Evolutionary conservation across 106 monocot species (phyloP).

Genomic region (Apostasia shenzhenica): DNA sequence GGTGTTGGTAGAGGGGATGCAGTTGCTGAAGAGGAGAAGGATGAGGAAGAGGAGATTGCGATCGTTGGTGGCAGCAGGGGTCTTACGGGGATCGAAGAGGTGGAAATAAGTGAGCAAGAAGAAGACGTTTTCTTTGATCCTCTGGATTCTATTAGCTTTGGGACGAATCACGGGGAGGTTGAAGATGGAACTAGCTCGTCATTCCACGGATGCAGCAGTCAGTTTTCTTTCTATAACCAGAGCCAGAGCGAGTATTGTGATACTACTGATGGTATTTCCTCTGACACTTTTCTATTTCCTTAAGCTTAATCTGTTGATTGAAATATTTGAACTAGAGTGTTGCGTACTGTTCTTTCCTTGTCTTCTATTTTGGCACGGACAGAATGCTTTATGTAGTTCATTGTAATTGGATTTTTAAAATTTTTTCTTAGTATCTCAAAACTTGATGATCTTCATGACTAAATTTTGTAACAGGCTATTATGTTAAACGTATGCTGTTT

Average conservation of each 20-base stretch:
- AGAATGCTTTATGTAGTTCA: neutral
- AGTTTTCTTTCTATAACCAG: neutral
- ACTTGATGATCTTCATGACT: no score
- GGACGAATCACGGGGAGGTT: neutral
- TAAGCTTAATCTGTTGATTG: neutral
- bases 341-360: neutral
- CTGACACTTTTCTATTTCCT: neutral
- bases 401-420: no score
- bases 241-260: slow-evolving; percentile 7
- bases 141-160: neutral
- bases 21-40: neutral
- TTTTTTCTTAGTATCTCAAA: no score
- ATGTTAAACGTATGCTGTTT: no score
- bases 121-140: neutral
- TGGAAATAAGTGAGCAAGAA: no score
- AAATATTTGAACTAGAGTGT: neutral
- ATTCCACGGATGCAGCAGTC: neutral
- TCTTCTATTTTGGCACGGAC: neutral
- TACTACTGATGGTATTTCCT: slow-evolving; percentile 5
- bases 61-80: neutral
- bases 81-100: neutral
- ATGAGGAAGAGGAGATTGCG: neutral
- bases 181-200: neutral
- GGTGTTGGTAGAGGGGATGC: neutral
- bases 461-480: no score